Evolutionary conservation across 192 early-diverging fungal species (phyloP).

Genomic region (Rhizophagus clarus): DNA sequence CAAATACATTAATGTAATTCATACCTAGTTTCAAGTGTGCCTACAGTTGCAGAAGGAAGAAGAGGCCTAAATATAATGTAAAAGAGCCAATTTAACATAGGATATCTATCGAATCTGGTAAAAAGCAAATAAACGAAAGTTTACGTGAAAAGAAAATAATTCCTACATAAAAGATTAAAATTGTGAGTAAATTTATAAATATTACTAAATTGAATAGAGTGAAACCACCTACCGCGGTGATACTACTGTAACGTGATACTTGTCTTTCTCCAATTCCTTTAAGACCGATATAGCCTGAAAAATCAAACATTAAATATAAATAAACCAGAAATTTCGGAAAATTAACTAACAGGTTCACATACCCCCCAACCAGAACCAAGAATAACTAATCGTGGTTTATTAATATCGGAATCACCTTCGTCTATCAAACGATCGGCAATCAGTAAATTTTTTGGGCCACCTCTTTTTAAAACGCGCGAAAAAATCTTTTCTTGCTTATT

Average conservation of each 20-base stretch:
- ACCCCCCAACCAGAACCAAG: conserved; percentile 61
- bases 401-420: conserved; percentile 39
- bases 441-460: conserved; percentile 51
- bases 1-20: neutral
- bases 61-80: conserved; percentile 38
- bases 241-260: conserved; percentile 57
- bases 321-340: neutral
- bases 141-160: conserved; percentile 61
- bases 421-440: conserved; percentile 47
- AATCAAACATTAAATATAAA: neutral
- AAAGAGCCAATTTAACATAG: neutral
- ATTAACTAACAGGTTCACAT: conserved; percentile 3
- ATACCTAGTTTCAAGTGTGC: conserved; percentile 61
- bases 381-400: conserved; percentile 52
- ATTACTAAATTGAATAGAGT: neutral
- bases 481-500: conserved; percentile 4
- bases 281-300: conserved; percentile 48
- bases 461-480: conserved; percentile 29
- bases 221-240: conserved; percentile 42
- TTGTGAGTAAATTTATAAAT: neutral
- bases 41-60: conserved; percentile 51
- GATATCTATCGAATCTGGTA: neutral
- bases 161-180: conserved; percentile 31
- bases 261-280: conserved; percentile 52
- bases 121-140: neutral